Evolutionary conservation across 768 basidiomycete genomes (phyloP), one percentile per base, ranked within the genome.

Genomic region (Cystoderma amianthinum): DNA sequence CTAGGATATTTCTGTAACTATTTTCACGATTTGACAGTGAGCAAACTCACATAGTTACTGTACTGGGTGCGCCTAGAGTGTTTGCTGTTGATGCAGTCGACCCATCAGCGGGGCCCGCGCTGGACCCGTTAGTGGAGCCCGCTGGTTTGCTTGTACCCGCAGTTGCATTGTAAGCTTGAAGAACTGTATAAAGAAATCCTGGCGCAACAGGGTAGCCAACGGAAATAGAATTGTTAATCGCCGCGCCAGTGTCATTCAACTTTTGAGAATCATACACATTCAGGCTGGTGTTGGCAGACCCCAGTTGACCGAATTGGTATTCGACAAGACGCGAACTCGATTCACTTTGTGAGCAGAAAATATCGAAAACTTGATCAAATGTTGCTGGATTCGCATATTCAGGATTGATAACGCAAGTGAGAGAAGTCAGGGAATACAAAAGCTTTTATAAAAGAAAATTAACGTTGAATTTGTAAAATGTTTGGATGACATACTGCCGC

Each of bases 331-430:
- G 64, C 11, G 87, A 78, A 35, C 75, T 72, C 18, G 71, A 67
- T 21, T 69, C 57, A n/a, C 73, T 71, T 43, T 79, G 79, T 0
- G 87, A 85, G 2, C 86, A 76, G 57, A 82, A 89, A 39, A 92
- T 74, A 54, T 90, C 83, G 59, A 90, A 72, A 32, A 78, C 72
- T 52, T 82, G 72, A 48, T 87, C 81, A 51, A 85, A 91, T 17
- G 68, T 67, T 6, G 61, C 58, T 6, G 77, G 74, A 55, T 75
- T 64, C 12, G 76, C 67, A 56, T 92, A 93, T 44, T 77, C 78
- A 1, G 72, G 57, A 54, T 87, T 87, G 55, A 95, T 80, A 21
- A 78, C 61, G 53, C 93, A 95, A 0, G 83, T 78, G 38, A 74
- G 59, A 1, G 87, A 84, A 43, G 72, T 71, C 17, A 72, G 56